Conservation (phyloP, 1,284 basidiomycete species). For the Filobasidium uniguttulatum region DNA sequence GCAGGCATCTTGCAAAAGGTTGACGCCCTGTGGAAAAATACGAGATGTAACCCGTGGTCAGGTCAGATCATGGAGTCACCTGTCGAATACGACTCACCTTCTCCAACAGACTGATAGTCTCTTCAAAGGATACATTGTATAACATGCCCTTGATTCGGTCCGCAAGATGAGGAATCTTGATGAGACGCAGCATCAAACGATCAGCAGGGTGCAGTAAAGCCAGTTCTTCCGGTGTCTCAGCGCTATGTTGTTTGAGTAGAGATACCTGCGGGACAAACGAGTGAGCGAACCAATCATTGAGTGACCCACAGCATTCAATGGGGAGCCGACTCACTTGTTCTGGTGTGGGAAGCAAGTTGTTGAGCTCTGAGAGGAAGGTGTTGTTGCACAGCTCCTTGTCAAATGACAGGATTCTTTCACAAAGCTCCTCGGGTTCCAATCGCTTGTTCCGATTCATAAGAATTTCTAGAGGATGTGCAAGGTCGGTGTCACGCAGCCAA, state of each 20-base stretch:
- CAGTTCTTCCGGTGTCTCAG: slow-evolving; percentile 67
- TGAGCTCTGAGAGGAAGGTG: slow-evolving; percentile 71
- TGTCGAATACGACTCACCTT: slow-evolving; percentile 31
- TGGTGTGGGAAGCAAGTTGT: slow-evolving; percentile 70
- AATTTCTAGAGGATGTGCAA: slow-evolving; percentile 55
- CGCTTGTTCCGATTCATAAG: slow-evolving; percentile 73
- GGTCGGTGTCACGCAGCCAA: slow-evolving; percentile 3
- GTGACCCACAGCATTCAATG: background rate
- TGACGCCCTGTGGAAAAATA: slow-evolving; percentile 48
- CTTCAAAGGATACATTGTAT: slow-evolving; percentile 72
- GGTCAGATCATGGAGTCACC: slow-evolving; percentile 34
- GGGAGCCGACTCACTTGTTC: slow-evolving; percentile 52
- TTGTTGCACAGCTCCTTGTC: slow-evolving; percentile 73
- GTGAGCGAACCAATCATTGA: background rate
- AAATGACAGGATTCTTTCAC: slow-evolving; percentile 67
- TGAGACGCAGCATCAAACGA: slow-evolving; percentile 89
- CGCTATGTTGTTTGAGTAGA: slow-evolving; percentile 81
- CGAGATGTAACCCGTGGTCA: slow-evolving; percentile 16
- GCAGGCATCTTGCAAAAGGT: slow-evolving; percentile 66
- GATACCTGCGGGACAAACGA: slow-evolving; percentile 47
- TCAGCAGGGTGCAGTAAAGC: slow-evolving; percentile 82
- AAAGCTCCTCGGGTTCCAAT: slow-evolving; percentile 68
- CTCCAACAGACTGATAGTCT: slow-evolving; percentile 52
- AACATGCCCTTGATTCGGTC: slow-evolving; percentile 90
- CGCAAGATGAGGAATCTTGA: slow-evolving; percentile 84